Evolutionary conservation across 2,329 filamentous ascomycete species (phyloP).

Genomic region (Exophiala bonariae): DNA sequence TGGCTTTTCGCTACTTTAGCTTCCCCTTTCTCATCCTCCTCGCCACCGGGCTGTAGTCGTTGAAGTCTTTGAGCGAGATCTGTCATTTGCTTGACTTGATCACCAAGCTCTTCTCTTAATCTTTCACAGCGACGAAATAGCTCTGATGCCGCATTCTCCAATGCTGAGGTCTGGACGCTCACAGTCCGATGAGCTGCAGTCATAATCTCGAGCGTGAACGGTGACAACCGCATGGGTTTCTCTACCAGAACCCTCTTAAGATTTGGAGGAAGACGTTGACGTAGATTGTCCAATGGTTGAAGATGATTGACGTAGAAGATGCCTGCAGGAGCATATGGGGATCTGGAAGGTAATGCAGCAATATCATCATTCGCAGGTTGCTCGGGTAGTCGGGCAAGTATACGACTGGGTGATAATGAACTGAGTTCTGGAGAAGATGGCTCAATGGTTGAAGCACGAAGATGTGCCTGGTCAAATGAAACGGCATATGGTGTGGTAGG

Average conservation of each 20-base stretch:
- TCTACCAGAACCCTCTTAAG: constrained; percentile 44
- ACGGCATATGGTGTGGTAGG: constrained; percentile 52
- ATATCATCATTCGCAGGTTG: constrained; percentile 4
- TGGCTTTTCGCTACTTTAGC: constrained; percentile 32
- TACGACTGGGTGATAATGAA: constrained; percentile 9
- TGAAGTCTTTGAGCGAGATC: constrained; percentile 48
- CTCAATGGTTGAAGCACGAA: constrained; percentile 8
- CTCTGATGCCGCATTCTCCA: constrained; percentile 50
- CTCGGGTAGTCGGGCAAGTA: constrained; percentile 23
- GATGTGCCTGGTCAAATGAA: constrained; percentile 50
- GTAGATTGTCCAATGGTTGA: constrained; percentile 21
- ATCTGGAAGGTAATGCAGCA: constrained; percentile 36
- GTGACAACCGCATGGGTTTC: constrained; percentile 48
- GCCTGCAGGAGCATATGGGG: constrained; percentile 36
- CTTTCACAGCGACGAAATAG: constrained; percentile 54
- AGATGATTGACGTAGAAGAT: constrained; percentile 25
- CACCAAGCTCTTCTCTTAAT: constrained; percentile 46
- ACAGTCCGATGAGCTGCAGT: constrained; percentile 48
- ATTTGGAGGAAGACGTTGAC: constrained; percentile 37
- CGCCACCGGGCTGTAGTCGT: constrained; percentile 39
- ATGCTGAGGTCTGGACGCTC: constrained; percentile 44
- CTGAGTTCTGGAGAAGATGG: constrained; percentile 16
- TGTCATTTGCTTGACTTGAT: constrained; percentile 46
- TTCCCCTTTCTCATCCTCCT: constrained; percentile 34
- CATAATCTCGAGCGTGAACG: constrained; percentile 49